Evolutionary conservation across 1,284 basidiomycete species (phyloP).

Genomic region (Ustanciosporium gigantosporum): DNA sequence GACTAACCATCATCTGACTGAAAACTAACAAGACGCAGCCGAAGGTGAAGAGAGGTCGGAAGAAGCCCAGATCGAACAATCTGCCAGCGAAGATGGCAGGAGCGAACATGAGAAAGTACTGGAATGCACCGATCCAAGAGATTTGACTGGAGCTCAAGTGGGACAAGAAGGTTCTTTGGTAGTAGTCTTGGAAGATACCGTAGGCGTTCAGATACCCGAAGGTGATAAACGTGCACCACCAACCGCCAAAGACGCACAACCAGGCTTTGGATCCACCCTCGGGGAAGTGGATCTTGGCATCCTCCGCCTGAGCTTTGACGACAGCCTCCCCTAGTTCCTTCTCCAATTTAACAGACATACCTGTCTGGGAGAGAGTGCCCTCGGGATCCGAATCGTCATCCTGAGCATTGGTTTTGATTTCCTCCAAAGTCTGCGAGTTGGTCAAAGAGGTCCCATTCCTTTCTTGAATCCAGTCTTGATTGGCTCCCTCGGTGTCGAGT

Average conservation of each 20-base stretch:
- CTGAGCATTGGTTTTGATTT: no score
- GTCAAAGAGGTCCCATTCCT: no score
- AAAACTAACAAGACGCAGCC: constrained; percentile 38
- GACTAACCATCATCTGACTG: constrained; percentile 48
- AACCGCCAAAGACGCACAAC: constrained; percentile 42
- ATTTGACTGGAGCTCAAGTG: constrained; percentile 31
- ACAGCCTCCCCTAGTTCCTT: constrained; percentile 24
- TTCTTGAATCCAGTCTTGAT: no score
- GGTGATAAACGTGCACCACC: constrained; percentile 39
- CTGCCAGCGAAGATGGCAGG: constrained; percentile 33
- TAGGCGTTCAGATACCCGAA: constrained; percentile 45
- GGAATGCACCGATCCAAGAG: constrained; percentile 44
- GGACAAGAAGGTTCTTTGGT: constrained; percentile 20
- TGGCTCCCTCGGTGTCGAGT: no score
- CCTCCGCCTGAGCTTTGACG: constrained; percentile 18
- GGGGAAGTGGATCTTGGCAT: constrained; percentile 26
- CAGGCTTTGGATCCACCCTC: constrained; percentile 43
- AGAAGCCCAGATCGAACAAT: constrained; percentile 42
- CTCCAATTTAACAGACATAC: constrained; percentile 30
- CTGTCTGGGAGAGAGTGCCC: constrained; percentile 22
- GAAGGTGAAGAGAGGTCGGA: constrained; percentile 17
- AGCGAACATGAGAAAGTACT: constrained; percentile 41
- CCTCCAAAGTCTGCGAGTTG: constrained; percentile 4
- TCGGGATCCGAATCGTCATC: constrained; percentile 24
- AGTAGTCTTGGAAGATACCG: constrained; percentile 43